Evolutionary conservation across 2,329 filamentous ascomycete genomes (phyloP).

Genomic region (Penicillium sclerotiorum): DNA sequence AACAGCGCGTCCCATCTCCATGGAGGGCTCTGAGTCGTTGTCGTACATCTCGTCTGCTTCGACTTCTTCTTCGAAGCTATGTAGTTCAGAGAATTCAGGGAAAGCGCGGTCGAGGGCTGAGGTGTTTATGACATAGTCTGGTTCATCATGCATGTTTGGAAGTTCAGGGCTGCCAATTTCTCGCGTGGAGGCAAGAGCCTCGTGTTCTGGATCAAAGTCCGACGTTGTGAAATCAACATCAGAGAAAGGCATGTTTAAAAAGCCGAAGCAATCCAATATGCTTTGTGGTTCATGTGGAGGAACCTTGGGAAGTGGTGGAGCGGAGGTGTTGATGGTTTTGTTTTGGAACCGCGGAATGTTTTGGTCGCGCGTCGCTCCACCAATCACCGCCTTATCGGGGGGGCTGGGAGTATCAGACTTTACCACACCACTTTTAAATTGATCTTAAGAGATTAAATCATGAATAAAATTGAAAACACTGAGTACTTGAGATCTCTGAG

Average conservation of each 20-base stretch:
- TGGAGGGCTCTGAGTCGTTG: constrained; percentile 53
- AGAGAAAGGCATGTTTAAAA: constrained; percentile 20
- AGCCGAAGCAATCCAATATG: constrained; percentile 1
- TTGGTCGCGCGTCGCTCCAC: constrained; percentile 18
- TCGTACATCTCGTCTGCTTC: constrained; percentile 29
- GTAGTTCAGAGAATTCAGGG: constrained; percentile 51
- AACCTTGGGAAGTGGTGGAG: constrained; percentile 3
- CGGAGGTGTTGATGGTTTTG: constrained; percentile 13
- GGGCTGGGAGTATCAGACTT: constrained; percentile 4
- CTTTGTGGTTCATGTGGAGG: constrained; percentile 6
- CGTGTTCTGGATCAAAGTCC: constrained; percentile 47
- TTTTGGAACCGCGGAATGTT: constrained; percentile 20
- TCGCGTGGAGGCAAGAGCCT: constrained; percentile 45
- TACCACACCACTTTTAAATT: no score
- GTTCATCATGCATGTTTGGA: constrained; percentile 33
- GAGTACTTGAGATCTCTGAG: no score
- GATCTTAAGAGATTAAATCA: background rate
- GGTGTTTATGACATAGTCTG: constrained; percentile 49
- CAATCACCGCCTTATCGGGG: constrained; percentile 8
- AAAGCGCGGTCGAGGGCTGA: constrained; percentile 51
- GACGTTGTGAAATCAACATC: constrained; percentile 36
- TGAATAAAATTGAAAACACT: no score
- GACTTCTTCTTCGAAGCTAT: constrained; percentile 43
- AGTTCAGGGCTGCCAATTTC: constrained; percentile 33
- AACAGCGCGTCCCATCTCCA: constrained; percentile 60